A percentile compares a stretch with the other conserved stretches of the same genome.
Conservation (phyloP, 441 rosid genomes). For the Adansonia gregorii region DNA sequence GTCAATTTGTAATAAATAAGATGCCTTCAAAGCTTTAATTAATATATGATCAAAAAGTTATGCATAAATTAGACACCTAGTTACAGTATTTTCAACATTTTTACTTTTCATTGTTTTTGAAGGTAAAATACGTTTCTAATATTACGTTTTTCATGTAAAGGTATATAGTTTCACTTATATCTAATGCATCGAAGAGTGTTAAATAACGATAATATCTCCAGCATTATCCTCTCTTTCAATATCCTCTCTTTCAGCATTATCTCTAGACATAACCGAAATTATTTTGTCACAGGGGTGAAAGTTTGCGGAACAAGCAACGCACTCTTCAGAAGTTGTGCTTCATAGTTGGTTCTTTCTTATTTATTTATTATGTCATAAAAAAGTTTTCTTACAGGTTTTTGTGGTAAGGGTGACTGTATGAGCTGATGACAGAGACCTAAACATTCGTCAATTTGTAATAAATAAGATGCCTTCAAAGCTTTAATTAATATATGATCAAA, state of each 20-base stretch:
- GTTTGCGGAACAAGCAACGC: background rate
- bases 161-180: too few relatives aligned
- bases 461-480: background rate
- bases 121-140: background rate
- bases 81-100: background rate
- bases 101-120: background rate
- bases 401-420: background rate
- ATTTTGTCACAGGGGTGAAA: conserved; percentile 33
- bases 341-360: conserved; percentile 35
- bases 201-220: too few relatives aligned
- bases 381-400: conserved; percentile 24
- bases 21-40: background rate
- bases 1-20: conserved; percentile 11
- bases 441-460: conserved; percentile 16
- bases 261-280: too few relatives aligned
- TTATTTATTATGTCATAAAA: conserved; percentile 43
- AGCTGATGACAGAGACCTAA: background rate
- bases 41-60: background rate
- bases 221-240: too few relatives aligned
- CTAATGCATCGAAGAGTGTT: too few relatives aligned
- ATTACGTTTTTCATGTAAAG: background rate
- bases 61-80: background rate
- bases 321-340: conserved; percentile 32
- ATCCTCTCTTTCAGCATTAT: too few relatives aligned
- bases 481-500: background rate